Evolutionary conservation across 805 yeast species (phyloP).

Genomic region (Yamadazyma paraphyllophila): DNA sequence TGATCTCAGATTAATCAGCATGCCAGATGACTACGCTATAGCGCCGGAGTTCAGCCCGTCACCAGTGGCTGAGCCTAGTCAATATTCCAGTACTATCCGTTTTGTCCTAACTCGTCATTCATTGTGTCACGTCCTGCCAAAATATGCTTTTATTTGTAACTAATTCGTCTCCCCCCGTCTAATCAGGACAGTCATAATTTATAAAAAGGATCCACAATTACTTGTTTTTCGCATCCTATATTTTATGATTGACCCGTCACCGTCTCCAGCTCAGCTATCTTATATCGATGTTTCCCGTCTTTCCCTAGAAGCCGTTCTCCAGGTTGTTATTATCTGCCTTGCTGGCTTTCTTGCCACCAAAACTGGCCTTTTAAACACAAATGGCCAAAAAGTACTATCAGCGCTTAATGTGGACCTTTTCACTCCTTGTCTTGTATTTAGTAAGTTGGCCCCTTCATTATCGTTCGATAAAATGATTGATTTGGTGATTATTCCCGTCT

Average conservation of each 20-base stretch:
- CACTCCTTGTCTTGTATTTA: constrained; percentile 92
- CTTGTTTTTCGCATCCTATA: background rate
- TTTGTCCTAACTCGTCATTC: no score
- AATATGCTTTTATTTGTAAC: no score
- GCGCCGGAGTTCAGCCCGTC: no score
- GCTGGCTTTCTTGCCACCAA: constrained; percentile 86
- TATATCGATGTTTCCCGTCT: constrained; percentile 52
- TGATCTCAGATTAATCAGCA: no score
- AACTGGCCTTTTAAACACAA: constrained; percentile 62
- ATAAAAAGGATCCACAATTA: background rate
- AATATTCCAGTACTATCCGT: no score
- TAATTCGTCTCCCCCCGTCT: no score
- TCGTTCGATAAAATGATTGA: constrained; percentile 77
- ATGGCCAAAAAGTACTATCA: constrained; percentile 76
- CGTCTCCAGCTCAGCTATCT: constrained; percentile 25
- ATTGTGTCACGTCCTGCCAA: no score
- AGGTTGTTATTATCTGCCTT: constrained; percentile 81
- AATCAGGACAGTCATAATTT: no score
- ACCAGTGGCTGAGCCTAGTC: no score
- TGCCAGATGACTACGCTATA: no score
- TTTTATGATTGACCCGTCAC: constrained; percentile 1
- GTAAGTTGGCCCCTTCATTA: constrained; percentile 66
- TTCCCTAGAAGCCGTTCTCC: constrained; percentile 88
- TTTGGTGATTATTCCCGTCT: constrained; percentile 77
- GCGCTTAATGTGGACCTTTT: constrained; percentile 83